Evolutionary conservation across 306 rosid species (phyloP), one percentile per base, ranked within the genome.

Genomic region (Vigna trinervia): DNA sequence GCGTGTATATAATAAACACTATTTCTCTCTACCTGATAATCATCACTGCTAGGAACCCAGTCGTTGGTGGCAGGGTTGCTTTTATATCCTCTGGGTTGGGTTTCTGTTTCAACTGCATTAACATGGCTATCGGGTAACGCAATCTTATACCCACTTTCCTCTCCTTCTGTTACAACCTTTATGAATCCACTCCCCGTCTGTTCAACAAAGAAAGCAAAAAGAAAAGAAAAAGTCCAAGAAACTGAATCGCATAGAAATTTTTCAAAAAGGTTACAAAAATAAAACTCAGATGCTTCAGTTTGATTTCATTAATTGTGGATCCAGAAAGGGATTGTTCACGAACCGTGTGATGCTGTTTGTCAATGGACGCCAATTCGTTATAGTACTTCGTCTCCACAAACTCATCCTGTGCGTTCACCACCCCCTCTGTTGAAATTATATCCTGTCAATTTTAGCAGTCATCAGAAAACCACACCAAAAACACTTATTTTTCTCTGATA

Each of bases 31-130:
- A 85, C 89, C 86, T 74, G 80, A 71, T 81, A 56, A 52, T 73
- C 85, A 73, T 84, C 82, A 52, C 34, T 39, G 19, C 43, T 81
- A 0, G 97, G 96, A 81, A 86, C 79, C 97, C 97, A 92, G 15
- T 92, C 97, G 57, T 92, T 92, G 1, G 92, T 92, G 41, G 97
- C 97, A 5, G 96, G 97, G 74, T 92, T 92, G 80, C 97, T 79
- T 85, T 78, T 87, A 70, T 71, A 74, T 61, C 46, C 85, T 23
- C n/a, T 36, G 22, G 14, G 12, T 6, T 59, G 77, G 32, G 34
- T 67, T 70, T 79, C 83, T 59, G 38, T 45, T 45, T 45, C 51
- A 68, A 30, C 47, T 4, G 14, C 81, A 60, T 50, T 78, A 34
- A 46, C 82, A 17, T 80, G 64, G 39, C 39, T 70, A 28, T 32